phyloP scores from a whole-genome alignment of 306 rosid species.

The Glycine soja region DNA sequence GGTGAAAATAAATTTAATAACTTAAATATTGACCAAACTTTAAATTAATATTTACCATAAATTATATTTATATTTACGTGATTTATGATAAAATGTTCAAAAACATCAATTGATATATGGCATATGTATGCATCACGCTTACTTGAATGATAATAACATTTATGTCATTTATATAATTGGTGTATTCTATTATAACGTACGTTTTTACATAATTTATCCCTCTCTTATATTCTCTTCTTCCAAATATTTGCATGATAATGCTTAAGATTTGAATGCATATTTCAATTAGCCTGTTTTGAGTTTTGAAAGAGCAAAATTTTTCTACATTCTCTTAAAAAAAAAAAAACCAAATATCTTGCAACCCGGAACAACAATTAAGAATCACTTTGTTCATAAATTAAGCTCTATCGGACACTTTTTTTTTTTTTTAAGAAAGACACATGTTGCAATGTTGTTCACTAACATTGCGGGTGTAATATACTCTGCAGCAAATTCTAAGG shows the following conservation, averaged over 20 bases:
- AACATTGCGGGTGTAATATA: neutral
- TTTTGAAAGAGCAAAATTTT: too few relatives aligned
- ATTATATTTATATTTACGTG: too few relatives aligned
- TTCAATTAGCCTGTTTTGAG: neutral
- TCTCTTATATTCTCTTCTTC: neutral
- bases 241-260: neutral
- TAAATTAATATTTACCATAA: too few relatives aligned
- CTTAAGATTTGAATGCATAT: neutral
- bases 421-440: neutral
- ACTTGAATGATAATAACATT: too few relatives aligned
- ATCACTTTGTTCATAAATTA: neutral
- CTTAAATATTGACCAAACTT: too few relatives aligned
- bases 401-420: neutral
- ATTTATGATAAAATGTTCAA: too few relatives aligned
- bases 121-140: too few relatives aligned
- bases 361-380: neutral
- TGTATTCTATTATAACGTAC: too few relatives aligned
- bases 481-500: neutral
- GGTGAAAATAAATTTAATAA: too few relatives aligned
- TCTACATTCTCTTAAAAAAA: neutral
- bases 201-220: neutral
- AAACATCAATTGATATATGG: too few relatives aligned
- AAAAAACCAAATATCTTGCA: neutral
- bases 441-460: neutral
- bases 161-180: too few relatives aligned